phyloP scores from a whole-genome alignment of 208 protist genomes.

The Trypanosoma melophagium region DNA sequence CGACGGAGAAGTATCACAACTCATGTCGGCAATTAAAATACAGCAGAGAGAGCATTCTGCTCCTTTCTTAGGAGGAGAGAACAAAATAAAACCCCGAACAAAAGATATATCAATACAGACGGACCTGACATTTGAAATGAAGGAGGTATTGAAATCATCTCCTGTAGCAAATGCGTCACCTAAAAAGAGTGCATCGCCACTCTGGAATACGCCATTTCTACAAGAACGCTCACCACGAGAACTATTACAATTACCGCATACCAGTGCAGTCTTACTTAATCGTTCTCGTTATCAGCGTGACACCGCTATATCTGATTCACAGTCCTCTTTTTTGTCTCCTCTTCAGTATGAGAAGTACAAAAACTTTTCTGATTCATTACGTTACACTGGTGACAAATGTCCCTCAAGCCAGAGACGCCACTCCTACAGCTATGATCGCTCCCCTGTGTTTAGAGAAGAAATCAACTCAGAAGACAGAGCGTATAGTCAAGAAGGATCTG shows the following conservation, averaged over 20 bases:
- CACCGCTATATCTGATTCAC: not conserved
- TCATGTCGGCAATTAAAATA: conserved; percentile 20
- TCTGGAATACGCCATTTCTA: not conserved
- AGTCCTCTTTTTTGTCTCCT: not conserved
- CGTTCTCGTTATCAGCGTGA: not conserved
- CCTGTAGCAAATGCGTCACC: not conserved
- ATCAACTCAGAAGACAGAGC: not conserved
- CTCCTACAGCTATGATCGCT: not conserved
- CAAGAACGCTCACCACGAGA: conserved; percentile 9
- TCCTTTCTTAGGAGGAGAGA: conserved; percentile 23
- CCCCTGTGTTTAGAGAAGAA: not conserved
- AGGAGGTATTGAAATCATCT: not conserved
- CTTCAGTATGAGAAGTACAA: not conserved
- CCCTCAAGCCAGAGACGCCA: not conserved
- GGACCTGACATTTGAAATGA: not conserved
- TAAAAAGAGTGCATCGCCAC: not conserved
- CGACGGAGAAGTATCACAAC: conserved; percentile 9
- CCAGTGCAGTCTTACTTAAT: not conserved
- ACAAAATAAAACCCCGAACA: not conserved
- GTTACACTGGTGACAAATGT: not conserved
- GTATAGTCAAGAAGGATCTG: conserved; percentile 5
- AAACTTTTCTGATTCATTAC: not conserved
- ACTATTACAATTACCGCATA: not conserved
- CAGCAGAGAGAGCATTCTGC: conserved; percentile 9
- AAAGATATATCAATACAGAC: conserved; percentile 9